phyloP scores from a whole-genome alignment of 495 filamentous ascomycete species.

The Chaetomium fimeti region DNA sequence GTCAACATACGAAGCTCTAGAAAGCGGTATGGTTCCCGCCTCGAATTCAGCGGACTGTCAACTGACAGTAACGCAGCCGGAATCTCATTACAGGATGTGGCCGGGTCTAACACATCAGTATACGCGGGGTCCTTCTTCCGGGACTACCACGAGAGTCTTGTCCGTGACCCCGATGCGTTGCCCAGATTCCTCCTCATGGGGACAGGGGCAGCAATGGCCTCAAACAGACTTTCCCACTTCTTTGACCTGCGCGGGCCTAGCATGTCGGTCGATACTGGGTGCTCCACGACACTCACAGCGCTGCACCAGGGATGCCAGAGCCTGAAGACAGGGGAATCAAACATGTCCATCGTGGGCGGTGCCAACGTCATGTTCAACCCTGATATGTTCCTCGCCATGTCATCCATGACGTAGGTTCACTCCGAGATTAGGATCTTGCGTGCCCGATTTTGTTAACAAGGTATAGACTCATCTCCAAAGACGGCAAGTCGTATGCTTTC shows the following conservation, averaged over 20 bases:
- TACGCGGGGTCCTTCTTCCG: slow-evolving; percentile 48
- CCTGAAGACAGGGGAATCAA: slow-evolving; percentile 50
- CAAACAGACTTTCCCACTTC: slow-evolving; percentile 58
- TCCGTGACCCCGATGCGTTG: slow-evolving; percentile 34
- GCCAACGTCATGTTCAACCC: slow-evolving; percentile 39
- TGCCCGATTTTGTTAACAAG: background rate
- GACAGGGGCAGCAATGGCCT: slow-evolving; percentile 46
- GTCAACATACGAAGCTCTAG: slow-evolving; percentile 58
- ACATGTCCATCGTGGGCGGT: slow-evolving; percentile 48
- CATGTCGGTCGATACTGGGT: slow-evolving; percentile 61
- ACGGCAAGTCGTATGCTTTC: slow-evolving; percentile 41
- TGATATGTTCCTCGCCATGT: slow-evolving; percentile 38
- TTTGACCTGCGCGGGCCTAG: slow-evolving; percentile 57
- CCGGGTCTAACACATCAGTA: slow-evolving; percentile 43
- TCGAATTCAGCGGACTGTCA: slow-evolving; percentile 3
- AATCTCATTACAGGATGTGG: slow-evolving; percentile 35
- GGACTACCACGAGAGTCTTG: slow-evolving; percentile 45
- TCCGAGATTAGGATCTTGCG: too few species aligned
- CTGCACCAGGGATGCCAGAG: slow-evolving; percentile 52
- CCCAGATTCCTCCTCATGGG: slow-evolving; percentile 53
- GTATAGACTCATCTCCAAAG: slow-evolving; percentile 32
- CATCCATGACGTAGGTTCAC: slow-evolving; percentile 31
- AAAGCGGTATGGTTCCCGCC: slow-evolving; percentile 42
- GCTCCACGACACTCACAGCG: slow-evolving; percentile 54
- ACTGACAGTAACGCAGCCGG: slow-evolving; percentile 31